Conservation (phyloP, 2,329 filamentous ascomycete species). For the Botrytis squamosa region DNA sequence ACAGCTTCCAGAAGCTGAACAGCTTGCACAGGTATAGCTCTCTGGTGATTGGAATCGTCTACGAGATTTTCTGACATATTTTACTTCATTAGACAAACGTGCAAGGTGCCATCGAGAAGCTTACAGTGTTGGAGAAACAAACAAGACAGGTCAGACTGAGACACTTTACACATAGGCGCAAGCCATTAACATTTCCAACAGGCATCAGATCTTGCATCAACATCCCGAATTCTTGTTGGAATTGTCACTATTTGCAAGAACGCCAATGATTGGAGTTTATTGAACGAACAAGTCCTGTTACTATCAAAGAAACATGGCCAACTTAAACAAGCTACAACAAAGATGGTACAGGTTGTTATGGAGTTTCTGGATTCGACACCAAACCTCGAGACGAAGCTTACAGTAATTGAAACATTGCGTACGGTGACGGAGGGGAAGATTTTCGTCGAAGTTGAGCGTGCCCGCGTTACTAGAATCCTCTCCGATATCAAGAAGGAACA, state of each 20-base stretch:
- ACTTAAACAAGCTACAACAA: slow-evolving; percentile 97
- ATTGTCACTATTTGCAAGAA: slow-evolving; percentile 96
- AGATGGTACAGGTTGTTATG: slow-evolving; percentile 98
- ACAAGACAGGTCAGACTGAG: slow-evolving; percentile 73
- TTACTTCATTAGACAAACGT: slow-evolving; percentile 62
- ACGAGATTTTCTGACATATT: slow-evolving; percentile 29
- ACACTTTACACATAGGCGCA: slow-evolving; percentile 22
- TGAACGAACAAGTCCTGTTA: slow-evolving; percentile 94
- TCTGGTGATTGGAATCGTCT: not conserved
- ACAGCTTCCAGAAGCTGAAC: slow-evolving; percentile 85
- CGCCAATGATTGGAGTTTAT: slow-evolving; percentile 84
- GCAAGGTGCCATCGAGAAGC: slow-evolving; percentile 88
- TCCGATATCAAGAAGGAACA: slow-evolving; percentile 97
- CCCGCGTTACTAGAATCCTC: slow-evolving; percentile 88
- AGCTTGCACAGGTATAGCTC: slow-evolving; percentile 73
- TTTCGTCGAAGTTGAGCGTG: slow-evolving; percentile 97
- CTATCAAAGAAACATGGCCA: slow-evolving; percentile 99
- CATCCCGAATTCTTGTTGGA: slow-evolving; percentile 79
- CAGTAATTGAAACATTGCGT: slow-evolving; percentile 89
- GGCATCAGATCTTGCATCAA: slow-evolving; percentile 94
- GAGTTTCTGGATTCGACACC: slow-evolving; percentile 84
- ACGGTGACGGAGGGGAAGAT: slow-evolving; percentile 99
- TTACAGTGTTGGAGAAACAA: slow-evolving; percentile 90
- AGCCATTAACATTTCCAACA: slow-evolving; percentile 44
- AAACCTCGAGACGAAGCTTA: slow-evolving; percentile 81